Evolutionary conservation across 306 rosid species (phyloP), one percentile per base, ranked within the genome.

Genomic region (Dryas alaskensis): DNA sequence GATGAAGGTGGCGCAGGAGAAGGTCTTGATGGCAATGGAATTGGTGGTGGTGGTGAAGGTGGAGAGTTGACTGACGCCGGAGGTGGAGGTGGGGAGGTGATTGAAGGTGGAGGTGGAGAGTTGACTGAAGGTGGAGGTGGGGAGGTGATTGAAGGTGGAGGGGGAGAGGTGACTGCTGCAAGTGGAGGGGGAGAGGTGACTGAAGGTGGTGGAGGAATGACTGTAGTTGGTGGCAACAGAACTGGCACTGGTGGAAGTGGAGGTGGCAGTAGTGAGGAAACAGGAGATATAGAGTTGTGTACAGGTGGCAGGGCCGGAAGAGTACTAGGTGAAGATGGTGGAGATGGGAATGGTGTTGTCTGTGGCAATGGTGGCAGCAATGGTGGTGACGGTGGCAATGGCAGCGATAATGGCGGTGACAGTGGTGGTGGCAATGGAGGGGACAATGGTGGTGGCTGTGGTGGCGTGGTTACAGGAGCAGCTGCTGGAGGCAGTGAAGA

Each of bases 401-500:
- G 65, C 49, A 66, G 47, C n/a, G 63, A 63, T 10, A 48, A 19
- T 13, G 47, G 16, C 10, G 65, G 6, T 31, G 6, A 7, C 40
- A 57, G 57, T 65, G 4, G 75, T 8, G 54, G 51, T 0, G 65
- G 62, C 7, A 70, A 47, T 4, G 55, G 9, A 0, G 65, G 39
- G 13, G 42, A n/a, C 25, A 44, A 51, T 3, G 60, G 53, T 7
- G 49, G 48, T 4, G 47, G 70, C 2, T 19, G 27, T 17, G 78
- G 81, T 0, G 73, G 58, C 0, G 51, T 46, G 11, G 48, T 53
- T 4, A 61, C 65, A 46, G 84, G 84, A 8, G 77, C 73, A 37
- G 43, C 59, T 53, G 79, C 74, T 62, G 75, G 81, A 62, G 78
- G 44, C 67, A 50, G 57, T 19, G 83, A 68, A 19, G 77, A 49